Evolutionary conservation across 176 grass and related monocot species (phyloP).

Genomic region (sorghum (Sorghum bicolor)): Sorghum_bicolor_NCBIv3 NC_012878.2:56456001-56456500

Average conservation of each 20-base stretch:
- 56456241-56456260: slow-evolving; percentile 99
- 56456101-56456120: slow-evolving; percentile 43
- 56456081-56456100: slow-evolving; percentile 56
- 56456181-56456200: slow-evolving; percentile 74
- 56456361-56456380: slow-evolving; percentile 53
- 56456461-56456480: slow-evolving; percentile 78
- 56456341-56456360: slow-evolving; percentile 95
- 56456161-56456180: not conserved
- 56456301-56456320: slow-evolving; percentile 78
- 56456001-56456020: slow-evolving; percentile 53
- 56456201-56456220: slow-evolving; percentile 98
- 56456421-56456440: slow-evolving; percentile 82
- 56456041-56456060: slow-evolving; percentile 28
- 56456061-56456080: slow-evolving; percentile 46
- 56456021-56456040: not conserved
- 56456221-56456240: slow-evolving; percentile 97
- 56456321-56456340: slow-evolving; percentile 89
- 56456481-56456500: slow-evolving; percentile 31
- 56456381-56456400: slow-evolving; percentile 37
- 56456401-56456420: slow-evolving; percentile 66
- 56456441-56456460: slow-evolving; percentile 97
- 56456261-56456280: slow-evolving; percentile 97
- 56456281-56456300: slow-evolving; percentile 75
- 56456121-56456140: slow-evolving; percentile 21
- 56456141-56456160: not conserved